Conservation (phyloP, 1,284 basidiomycete species). For the Trichosporon ovoides region DNA sequence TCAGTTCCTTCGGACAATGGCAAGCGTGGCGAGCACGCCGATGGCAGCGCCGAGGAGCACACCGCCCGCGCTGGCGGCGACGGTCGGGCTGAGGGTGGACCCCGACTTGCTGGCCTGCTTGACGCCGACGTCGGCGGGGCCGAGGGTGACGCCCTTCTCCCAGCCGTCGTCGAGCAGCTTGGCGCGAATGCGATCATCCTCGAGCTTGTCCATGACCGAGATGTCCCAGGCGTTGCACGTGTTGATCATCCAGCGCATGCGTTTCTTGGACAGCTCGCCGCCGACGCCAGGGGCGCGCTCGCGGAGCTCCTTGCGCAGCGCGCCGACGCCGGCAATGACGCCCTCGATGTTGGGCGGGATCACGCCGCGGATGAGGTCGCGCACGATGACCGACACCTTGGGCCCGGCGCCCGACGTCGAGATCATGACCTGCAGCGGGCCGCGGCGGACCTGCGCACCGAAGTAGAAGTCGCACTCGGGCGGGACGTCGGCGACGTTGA, state of each 20-base stretch:
- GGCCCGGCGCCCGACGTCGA: constrained; percentile 91
- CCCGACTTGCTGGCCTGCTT: background rate
- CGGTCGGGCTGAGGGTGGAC: background rate
- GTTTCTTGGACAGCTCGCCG: constrained; percentile 45
- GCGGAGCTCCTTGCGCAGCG: constrained; percentile 50
- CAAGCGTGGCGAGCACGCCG: constrained; percentile 1
- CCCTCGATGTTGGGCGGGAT: constrained; percentile 70
- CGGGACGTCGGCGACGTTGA: constrained; percentile 96
- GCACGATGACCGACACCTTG: constrained; percentile 78
- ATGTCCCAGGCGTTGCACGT: constrained; percentile 71
- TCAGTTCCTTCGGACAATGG: background rate
- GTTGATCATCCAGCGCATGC: constrained; percentile 95
- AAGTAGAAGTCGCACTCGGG: constrained; percentile 97
- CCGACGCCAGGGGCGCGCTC: constrained; percentile 55
- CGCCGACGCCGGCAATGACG: constrained; percentile 73
- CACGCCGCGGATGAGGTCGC: constrained; percentile 63
- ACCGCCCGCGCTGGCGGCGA: background rate
- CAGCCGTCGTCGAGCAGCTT: constrained; percentile 45
- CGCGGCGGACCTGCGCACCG: constrained; percentile 83
- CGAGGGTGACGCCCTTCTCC: constrained; percentile 42
- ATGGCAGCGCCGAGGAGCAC: background rate
- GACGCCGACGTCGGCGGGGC: constrained; percentile 31
- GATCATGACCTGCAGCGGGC: constrained; percentile 91
- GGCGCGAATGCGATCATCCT: constrained; percentile 36
- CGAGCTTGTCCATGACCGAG: constrained; percentile 42